A percentile compares a stretch with the other conserved stretches of the same genome.
Evolutionary conservation across 805 yeast species (phyloP).

Genomic region (Yueomyces sinensis): DNA sequence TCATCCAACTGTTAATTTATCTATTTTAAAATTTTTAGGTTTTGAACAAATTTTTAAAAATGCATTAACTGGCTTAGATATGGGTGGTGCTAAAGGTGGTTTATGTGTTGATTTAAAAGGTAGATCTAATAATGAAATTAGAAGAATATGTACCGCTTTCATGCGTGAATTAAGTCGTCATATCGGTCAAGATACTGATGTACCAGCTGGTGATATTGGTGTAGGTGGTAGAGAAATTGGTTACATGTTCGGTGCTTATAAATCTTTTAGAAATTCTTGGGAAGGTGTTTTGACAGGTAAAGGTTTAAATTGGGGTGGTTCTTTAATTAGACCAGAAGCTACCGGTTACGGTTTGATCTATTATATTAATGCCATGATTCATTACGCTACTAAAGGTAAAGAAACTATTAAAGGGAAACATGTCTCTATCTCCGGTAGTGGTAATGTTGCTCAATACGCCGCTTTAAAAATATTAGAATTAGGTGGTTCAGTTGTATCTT

Average conservation of each 20-base stretch:
- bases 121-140: slow-evolving; percentile 81
- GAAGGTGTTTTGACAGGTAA: slow-evolving; percentile 98
- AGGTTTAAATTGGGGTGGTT: slow-evolving; percentile 98
- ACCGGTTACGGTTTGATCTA: slow-evolving; percentile 97
- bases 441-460: slow-evolving; percentile 98
- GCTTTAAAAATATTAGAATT: slow-evolving; percentile 94
- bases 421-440: slow-evolving; percentile 95
- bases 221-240: slow-evolving; percentile 93
- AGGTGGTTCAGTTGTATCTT: slow-evolving; percentile 88
- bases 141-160: slow-evolving; percentile 92
- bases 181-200: slow-evolving; percentile 96
- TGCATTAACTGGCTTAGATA: slow-evolving; percentile 90
- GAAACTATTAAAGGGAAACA: slow-evolving; percentile 86
- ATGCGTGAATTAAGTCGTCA: slow-evolving; percentile 92
- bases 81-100: slow-evolving; percentile 99
- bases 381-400: slow-evolving; percentile 78
- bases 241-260: slow-evolving; percentile 93
- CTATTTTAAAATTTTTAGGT: slow-evolving; percentile 91
- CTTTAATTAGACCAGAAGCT: slow-evolving; percentile 97
- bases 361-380: slow-evolving; percentile 96
- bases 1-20: slow-evolving; percentile 93
- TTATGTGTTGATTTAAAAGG: slow-evolving; percentile 97
- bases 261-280: slow-evolving; percentile 78
- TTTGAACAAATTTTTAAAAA: slow-evolving; percentile 98
- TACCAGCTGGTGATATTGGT: slow-evolving; percentile 99